These are phyloP conservation scores for Orbilia javanica DNA, from an alignment of 2,329 filamentous ascomycete species.

Conservation along the genomic window DNA sequence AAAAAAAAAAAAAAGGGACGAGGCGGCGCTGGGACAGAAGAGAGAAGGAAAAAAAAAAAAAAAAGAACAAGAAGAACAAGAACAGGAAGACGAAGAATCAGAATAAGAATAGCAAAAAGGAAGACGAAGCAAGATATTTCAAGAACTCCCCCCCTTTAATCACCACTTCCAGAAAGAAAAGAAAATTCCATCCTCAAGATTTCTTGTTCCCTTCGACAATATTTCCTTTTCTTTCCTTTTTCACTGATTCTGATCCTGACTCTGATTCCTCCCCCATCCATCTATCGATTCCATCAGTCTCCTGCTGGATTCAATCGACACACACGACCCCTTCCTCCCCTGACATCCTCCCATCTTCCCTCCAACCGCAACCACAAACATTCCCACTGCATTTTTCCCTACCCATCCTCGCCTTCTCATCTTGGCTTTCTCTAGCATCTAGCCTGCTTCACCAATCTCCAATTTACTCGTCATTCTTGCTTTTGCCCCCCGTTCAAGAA, in stretches of 20 bases:
- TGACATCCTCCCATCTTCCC: too few relatives aligned
- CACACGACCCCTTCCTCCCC: constrained; percentile 44
- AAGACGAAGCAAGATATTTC: constrained; percentile 24
- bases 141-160: constrained; percentile 26
- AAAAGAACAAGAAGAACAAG: constrained; percentile 6
- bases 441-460: constrained; percentile 14
- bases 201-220: constrained; percentile 2
- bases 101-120: constrained; percentile 24
- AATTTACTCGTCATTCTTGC: constrained; percentile 15
- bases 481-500: constrained; percentile 29
- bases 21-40: constrained; percentile 27
- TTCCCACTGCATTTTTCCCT: constrained; percentile 34
- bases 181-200: constrained; percentile 17
- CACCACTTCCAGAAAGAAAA: background rate
- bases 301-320: constrained; percentile 29
- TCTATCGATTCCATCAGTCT: too few relatives aligned
- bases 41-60: constrained; percentile 27
- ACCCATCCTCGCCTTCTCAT: constrained; percentile 47
- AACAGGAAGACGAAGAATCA: constrained; percentile 18
- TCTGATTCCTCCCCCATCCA: constrained; percentile 7
- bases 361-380: constrained; percentile 26
- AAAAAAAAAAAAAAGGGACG: constrained; percentile 28
- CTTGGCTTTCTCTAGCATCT: constrained; percentile 9
- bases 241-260: background rate
- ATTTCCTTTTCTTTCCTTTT: constrained; percentile 63